Percentiles rank a stretch among this genome's conserved stretches.
These are phyloP conservation scores for Trifolium fragiferum DNA, from an alignment of 306 rosid species.

Conservation along the genomic window DNA sequence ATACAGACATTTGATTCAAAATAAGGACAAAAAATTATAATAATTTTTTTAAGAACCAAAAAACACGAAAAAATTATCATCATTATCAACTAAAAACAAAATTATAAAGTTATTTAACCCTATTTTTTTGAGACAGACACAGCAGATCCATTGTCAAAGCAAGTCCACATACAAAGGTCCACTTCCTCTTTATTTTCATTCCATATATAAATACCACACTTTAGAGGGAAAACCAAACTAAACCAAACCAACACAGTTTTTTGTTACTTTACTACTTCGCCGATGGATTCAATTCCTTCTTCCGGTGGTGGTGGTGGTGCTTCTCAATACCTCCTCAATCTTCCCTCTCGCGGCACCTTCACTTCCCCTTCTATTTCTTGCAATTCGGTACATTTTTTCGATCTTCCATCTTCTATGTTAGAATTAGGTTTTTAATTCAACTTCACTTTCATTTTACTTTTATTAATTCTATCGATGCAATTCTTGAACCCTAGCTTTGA, in stretches of 20 bases:
- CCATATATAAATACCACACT: too few species aligned
- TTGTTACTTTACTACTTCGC: not conserved
- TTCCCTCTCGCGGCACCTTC: slow-evolving; percentile 54
- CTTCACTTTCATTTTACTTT: not conserved
- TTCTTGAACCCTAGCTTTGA: slow-evolving; percentile 11
- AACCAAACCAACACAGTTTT: not conserved
- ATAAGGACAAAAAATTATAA: too few species aligned
- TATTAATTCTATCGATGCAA: not conserved
- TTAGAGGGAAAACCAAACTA: not conserved
- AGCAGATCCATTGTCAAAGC: too few species aligned
- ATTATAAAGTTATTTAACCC: too few species aligned
- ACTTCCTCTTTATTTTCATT: too few species aligned
- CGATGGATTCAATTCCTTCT: slow-evolving; percentile 42
- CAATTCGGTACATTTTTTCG: slow-evolving; percentile 39
- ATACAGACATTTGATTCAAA: too few species aligned
- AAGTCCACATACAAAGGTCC: too few species aligned
- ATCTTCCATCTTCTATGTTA: not conserved
- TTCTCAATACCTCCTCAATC: slow-evolving; percentile 47
- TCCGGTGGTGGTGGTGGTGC: slow-evolving; percentile 22
- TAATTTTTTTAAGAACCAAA: too few species aligned
- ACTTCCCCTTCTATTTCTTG: slow-evolving; percentile 48
- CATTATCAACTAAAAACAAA: too few species aligned
- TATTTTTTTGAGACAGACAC: too few species aligned
- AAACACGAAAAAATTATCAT: too few species aligned
- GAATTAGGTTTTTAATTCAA: not conserved